Base-by-base conservation (phyloP, 1,284 basidiomycete genomes). In the Pseudozyma thailandica region DNA sequence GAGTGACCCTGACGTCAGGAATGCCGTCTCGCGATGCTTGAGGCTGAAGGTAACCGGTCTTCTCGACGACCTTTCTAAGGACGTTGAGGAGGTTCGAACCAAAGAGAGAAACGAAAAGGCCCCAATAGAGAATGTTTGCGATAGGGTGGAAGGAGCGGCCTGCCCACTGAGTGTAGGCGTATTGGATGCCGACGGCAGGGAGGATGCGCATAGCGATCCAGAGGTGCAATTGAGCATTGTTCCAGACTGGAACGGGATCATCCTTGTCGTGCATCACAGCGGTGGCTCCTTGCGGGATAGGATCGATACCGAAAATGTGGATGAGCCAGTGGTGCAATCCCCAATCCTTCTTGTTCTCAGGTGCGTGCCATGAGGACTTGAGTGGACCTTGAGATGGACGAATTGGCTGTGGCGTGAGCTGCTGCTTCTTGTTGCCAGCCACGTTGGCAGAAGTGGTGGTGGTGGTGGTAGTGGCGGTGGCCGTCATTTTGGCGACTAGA, bases 21-120 rank as follows among this genome's bases (percentile, higher is more conserved):
- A 80, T 56, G 9, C 64, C 63, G 31, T 81, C 78, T 3, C 79
- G 64, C 4, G 59, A 18, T 2, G 45, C 48, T 8, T 65, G 35
- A 31, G 75, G 73, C 39, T 75, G 71, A 8, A 81, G 69, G 72
- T 54, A 80, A 13, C 79, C 79, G 33, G 71, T 68, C 13, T 48
- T 53, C n/a, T 48, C 18, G 16, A 53, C 50, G 9, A 71, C 33
- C n/a, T 45, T 33, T 12, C 64, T 50, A 4, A 75, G 37, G 13
- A 54, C 46, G n/a, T 65, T 61, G 27, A 78, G 26, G 6, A 63
- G 26, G 18, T 52, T 53, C 20, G 55, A 23, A 15, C 70, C 65
- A 33, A 78, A 75, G 5, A 47, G 8, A 10, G 58, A 68, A 45
- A 76, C 51, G 52, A 45, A 60, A 3, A 63, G n/a, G 18, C 47